Percentiles rank a stretch among this genome's conserved stretches.
Evolutionary conservation across 1,139 yeast species (phyloP).

Genomic region (Casaregolazyma lundiana): DNA sequence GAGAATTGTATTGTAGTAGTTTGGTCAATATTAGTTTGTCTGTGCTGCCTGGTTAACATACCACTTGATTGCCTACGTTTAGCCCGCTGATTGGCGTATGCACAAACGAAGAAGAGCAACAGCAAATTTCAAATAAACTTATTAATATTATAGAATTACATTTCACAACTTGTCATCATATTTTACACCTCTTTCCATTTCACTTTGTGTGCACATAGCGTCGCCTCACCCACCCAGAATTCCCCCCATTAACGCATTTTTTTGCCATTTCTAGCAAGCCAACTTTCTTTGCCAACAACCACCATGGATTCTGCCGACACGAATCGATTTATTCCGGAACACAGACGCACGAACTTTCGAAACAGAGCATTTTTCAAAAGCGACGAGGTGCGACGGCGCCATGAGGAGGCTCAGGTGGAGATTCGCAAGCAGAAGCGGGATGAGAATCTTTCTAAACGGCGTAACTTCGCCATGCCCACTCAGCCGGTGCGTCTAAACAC

Average conservation of each 20-base stretch:
- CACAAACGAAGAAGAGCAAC: no score
- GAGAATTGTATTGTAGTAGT: no score
- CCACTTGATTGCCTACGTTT: no score
- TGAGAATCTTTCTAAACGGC: conserved; percentile 87
- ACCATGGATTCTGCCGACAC: conserved; percentile 76
- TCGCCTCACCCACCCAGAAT: background rate
- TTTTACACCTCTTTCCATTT: no score
- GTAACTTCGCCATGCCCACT: conserved; percentile 59
- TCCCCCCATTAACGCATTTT: background rate
- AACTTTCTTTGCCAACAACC: conserved; percentile 4
- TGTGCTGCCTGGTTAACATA: no score
- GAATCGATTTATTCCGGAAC: conserved; percentile 89
- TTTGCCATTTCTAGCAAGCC: background rate
- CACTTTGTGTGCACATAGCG: no score
- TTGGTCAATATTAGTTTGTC: no score
- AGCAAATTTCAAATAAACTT: no score
- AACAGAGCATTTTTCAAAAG: conserved; percentile 92
- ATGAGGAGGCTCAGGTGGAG: conserved; percentile 97
- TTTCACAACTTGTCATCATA: no score
- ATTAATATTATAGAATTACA: no score
- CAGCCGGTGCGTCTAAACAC: conserved; percentile 33
- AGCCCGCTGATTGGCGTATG: no score
- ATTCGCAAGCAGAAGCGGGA: conserved; percentile 95
- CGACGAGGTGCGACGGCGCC: conserved; percentile 95
- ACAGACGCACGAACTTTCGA: conserved; percentile 93